phyloP scores from a whole-genome alignment of 83 land plant genomes.

The Picea engelmannii region DNA sequence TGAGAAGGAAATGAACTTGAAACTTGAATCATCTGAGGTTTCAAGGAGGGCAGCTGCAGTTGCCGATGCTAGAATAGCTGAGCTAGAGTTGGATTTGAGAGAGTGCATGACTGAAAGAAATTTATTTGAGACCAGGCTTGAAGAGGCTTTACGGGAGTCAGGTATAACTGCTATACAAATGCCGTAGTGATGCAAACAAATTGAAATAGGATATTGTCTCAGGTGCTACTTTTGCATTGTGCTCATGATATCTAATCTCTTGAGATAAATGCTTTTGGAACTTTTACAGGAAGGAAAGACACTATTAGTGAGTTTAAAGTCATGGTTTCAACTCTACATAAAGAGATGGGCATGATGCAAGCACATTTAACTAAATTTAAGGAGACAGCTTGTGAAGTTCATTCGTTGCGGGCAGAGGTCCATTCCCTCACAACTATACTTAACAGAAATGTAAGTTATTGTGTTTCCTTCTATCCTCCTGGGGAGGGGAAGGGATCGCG shows the following conservation, averaged over 20 bases:
- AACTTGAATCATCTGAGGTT: conserved; percentile 72
- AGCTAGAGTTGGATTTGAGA: conserved; percentile 61
- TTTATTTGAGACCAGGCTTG: conserved; percentile 54
- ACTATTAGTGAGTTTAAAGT: conserved; percentile 78
- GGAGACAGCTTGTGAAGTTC: conserved; percentile 76
- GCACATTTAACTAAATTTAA: conserved; percentile 70
- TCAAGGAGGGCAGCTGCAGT: conserved; percentile 49
- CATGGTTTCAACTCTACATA: conserved; percentile 80
- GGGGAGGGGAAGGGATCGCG: neutral
- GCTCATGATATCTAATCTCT: conserved; percentile 4
- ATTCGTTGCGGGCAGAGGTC: conserved; percentile 79
- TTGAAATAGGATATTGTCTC: neutral
- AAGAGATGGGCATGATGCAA: conserved; percentile 85
- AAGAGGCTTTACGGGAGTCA: conserved; percentile 63
- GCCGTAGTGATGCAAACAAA: neutral
- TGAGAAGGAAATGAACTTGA: conserved; percentile 66
- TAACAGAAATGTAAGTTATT: conserved; percentile 71
- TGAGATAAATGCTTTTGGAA: neutral
- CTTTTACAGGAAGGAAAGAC: conserved; percentile 77
- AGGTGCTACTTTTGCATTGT: conserved; percentile 6
- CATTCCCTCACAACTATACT: conserved; percentile 60
- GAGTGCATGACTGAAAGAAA: conserved; percentile 52
- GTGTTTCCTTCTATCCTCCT: neutral
- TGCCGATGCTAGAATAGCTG: conserved; percentile 54
- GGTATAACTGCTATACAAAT: conserved; percentile 30